Conservation (phyloP, 83 land plant species). For the Diphasiastrum complanatum region DNA sequence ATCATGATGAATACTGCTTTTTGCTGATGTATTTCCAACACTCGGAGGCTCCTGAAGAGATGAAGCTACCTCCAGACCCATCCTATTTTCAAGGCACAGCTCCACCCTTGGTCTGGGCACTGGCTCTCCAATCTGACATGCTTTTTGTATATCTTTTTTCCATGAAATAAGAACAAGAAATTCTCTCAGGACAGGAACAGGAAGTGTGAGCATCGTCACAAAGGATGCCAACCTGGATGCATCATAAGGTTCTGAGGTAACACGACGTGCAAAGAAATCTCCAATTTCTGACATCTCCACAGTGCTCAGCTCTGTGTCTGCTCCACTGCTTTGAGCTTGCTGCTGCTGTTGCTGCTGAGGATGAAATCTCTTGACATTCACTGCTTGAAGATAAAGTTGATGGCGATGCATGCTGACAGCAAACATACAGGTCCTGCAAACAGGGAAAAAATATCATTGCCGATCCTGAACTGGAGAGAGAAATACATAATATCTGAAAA, state of each 20-base stretch:
- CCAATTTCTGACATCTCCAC: constrained; percentile 84
- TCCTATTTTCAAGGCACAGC: constrained; percentile 79
- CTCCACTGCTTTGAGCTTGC: constrained; percentile 33
- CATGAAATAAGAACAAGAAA: constrained; percentile 86
- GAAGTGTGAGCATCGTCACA: constrained; percentile 89
- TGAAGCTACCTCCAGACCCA: constrained; percentile 33
- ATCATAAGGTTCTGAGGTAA: constrained; percentile 99
- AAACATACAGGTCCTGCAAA: constrained; percentile 87
- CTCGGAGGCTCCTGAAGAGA: constrained; percentile 7
- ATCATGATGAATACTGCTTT: constrained; percentile 90
- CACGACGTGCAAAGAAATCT: constrained; percentile 91
- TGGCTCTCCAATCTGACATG: constrained; percentile 11
- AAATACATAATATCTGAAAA: too few species aligned
- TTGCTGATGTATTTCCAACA: constrained; percentile 26
- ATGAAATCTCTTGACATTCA: constrained; percentile 84
- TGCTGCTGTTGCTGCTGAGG: constrained; percentile 59
- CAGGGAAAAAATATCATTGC: too few species aligned
- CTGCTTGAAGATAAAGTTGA: constrained; percentile 90
- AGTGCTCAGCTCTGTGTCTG: constrained; percentile 45
- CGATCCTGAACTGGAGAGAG: too few species aligned
- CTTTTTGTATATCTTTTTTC: constrained; percentile 64
- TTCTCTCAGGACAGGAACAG: constrained; percentile 82
- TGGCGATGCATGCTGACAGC: constrained; percentile 98
- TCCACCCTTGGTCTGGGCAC: constrained; percentile 73
- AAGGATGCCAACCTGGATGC: constrained; percentile 97